These are phyloP conservation scores for Orbilia oligospora DNA, from an alignment of 2,329 filamentous ascomycete genomes.

Conservation along the genomic window DNA sequence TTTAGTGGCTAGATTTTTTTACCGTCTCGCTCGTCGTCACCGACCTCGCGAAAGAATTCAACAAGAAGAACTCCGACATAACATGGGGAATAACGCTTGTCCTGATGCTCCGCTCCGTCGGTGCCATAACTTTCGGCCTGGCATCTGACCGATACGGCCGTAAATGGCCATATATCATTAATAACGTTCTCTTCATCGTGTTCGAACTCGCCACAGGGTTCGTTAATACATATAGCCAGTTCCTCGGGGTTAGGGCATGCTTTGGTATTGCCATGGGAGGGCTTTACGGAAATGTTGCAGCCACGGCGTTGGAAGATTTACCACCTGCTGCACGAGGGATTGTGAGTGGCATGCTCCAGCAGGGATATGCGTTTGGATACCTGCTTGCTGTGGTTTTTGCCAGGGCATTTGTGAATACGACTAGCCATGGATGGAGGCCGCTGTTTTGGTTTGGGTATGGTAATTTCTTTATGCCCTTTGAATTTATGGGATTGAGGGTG, in stretches of 20 bases:
- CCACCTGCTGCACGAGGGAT: slow-evolving; percentile 77
- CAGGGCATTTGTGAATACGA: slow-evolving; percentile 80
- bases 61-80: slow-evolving; percentile 72
- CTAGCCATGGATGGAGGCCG: slow-evolving; percentile 83
- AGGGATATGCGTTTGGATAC: slow-evolving; percentile 85
- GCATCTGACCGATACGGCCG: slow-evolving; percentile 84
- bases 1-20: slow-evolving; percentile 72
- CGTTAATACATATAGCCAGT: slow-evolving; percentile 78
- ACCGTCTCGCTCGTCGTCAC: slow-evolving; percentile 75
- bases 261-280: slow-evolving; percentile 87
- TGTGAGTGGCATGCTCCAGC: slow-evolving; percentile 85
- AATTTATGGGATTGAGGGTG: no score
- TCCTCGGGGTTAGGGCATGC: slow-evolving; percentile 79
- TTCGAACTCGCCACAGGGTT: slow-evolving; percentile 86
- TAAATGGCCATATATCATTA: slow-evolving; percentile 86
- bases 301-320: slow-evolving; percentile 78
- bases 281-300: slow-evolving; percentile 83
- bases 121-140: slow-evolving; percentile 81
- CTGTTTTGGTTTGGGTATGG: slow-evolving; percentile 84
- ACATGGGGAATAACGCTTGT: slow-evolving; percentile 77
- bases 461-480: not conserved
- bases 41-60: slow-evolving; percentile 72
- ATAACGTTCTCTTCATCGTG: slow-evolving; percentile 77
- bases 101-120: slow-evolving; percentile 73
- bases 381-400: slow-evolving; percentile 80